Evolutionary conservation across 2,329 filamentous ascomycete genomes (phyloP), one percentile per base, ranked within the genome.

Genomic region (Stagonosporopsis vannaccii): DNA sequence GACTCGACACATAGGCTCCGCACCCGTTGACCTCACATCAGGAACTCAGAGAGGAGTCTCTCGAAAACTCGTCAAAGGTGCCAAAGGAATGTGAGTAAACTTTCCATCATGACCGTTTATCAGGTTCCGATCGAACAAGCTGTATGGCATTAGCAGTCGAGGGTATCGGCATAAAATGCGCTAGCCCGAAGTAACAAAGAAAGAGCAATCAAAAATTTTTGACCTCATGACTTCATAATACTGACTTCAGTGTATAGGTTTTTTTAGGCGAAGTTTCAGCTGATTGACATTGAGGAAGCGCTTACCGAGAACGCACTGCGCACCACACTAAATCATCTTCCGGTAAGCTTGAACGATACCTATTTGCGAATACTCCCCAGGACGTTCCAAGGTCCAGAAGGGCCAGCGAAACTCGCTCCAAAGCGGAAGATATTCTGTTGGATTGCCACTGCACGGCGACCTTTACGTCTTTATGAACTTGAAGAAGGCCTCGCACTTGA

Each of bases 231-330:
- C 6, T 30, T 30, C 13, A 12, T 11, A 30, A 30, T 8, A 20
- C n/a, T 39, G 15, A n/a, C 30, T 13, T 17, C n/a, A 6, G 22
- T 17, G 6, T 15, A 15, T 30, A 75, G 71, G 70, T 71, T 74
- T 51, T 59, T 75, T 19, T 75, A 69, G 71, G 66, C 69, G 8
- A 67, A 58, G 19, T 71, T 74, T 23, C 72, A 74, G 44, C 35
- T 73, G 2, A 44, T 58, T 12, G 70, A 72, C 6, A 60, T 75
- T 12, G 64, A 61, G 22, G 62, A 72, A 22, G 66, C 66, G 3
- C 25, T 65, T 5, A 68, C 66, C 1, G 66, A 73, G 25, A 36
- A 57, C 5, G 59, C 49, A 7, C 60, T 75, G n/a, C 62, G 62
- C 9, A 32, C 49, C 6, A 62, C 62, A 4, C 53, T 75, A 9